Percentiles rank a stretch among this genome's conserved stretches.
Evolutionary conservation across 139 green algal species (phyloP).

Genomic region (Chlamydomonas schloesseri): DNA sequence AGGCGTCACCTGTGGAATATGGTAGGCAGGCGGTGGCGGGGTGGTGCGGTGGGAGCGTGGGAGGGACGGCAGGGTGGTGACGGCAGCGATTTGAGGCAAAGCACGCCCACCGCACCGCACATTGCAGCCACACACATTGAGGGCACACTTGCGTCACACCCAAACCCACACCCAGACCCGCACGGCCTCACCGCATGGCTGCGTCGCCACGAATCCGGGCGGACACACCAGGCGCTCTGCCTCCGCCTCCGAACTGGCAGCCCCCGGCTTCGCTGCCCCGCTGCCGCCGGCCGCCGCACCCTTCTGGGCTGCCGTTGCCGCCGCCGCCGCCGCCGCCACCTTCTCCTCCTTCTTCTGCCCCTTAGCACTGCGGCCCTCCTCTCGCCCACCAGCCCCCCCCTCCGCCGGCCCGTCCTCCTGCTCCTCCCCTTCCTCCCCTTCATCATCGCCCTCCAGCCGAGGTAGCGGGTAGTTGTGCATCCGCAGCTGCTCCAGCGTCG

Average conservation of each 20-base stretch:
- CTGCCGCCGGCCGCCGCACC: too few relatives aligned
- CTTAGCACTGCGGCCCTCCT: too few relatives aligned
- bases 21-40: neutral
- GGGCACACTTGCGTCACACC: constrained; percentile 3
- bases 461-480: constrained; percentile 70
- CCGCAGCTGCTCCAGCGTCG: constrained; percentile 62
- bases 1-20: constrained; percentile 1
- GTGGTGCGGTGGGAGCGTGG: neutral
- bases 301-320: neutral
- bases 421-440: neutral
- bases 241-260: neutral
- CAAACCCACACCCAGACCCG: constrained; percentile 9
- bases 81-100: neutral
- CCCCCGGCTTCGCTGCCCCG: too few relatives aligned
- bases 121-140: neutral
- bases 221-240: constrained; percentile 17
- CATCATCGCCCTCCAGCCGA: neutral
- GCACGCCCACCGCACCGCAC: neutral
- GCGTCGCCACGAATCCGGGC: constrained; percentile 13
- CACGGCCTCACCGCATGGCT: constrained; percentile 19
- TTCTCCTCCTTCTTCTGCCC: too few relatives aligned
- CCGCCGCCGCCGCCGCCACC: neutral
- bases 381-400: too few relatives aligned
- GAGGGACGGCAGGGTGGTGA: neutral
- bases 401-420: too few relatives aligned